Evolutionary conservation across 106 monocot species (phyloP).

Genomic region (Apostasia shenzhenica): DNA sequence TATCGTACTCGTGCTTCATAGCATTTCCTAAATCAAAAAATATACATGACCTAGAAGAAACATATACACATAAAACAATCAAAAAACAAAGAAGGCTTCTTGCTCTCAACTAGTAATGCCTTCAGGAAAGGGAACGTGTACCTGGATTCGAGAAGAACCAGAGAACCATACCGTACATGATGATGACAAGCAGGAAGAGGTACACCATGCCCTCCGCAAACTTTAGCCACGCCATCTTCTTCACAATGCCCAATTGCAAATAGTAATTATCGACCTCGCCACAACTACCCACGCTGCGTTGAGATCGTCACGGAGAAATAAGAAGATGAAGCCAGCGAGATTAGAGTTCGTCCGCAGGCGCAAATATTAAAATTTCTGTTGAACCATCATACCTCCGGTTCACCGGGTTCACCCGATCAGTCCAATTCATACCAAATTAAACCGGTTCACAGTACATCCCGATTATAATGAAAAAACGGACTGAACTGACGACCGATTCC

Average conservation of each 20-base stretch:
- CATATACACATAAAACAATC: too few species aligned
- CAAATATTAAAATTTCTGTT: too few species aligned
- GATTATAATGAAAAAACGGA: too few species aligned
- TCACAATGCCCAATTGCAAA: constrained; percentile 15
- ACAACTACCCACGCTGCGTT: background rate
- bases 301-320: background rate
- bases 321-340: too few species aligned
- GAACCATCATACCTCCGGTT: too few species aligned
- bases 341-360: too few species aligned
- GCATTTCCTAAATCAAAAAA: background rate
- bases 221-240: constrained; percentile 13
- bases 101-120: background rate
- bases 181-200: constrained; percentile 50
- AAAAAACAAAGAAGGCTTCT: background rate
- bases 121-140: background rate
- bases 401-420: too few species aligned
- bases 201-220: constrained; percentile 42
- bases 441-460: too few species aligned
- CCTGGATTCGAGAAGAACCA: constrained; percentile 53
- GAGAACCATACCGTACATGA: constrained; percentile 53
- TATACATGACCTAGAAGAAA: background rate
- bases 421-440: too few species aligned
- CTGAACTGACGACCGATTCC: too few species aligned
- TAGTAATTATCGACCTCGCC: constrained; percentile 1
- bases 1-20: too few species aligned